Evolutionary conservation across 2,329 filamentous ascomycete genomes (phyloP), one percentile per base, ranked within the genome.

Genomic region (Penicillium crustosum): DNA sequence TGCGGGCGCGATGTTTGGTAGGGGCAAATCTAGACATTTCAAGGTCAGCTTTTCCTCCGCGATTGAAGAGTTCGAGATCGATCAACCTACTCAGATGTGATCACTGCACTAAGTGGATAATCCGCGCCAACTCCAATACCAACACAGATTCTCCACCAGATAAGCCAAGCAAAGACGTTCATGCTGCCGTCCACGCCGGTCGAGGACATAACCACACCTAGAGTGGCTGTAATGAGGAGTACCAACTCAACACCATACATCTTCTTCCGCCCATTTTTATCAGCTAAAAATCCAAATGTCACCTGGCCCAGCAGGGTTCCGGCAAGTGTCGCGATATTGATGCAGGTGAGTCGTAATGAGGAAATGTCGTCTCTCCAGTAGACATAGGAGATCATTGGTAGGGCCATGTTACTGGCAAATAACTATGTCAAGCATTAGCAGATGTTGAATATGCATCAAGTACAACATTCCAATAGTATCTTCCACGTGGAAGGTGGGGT

Each of bases 61-160:
- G 2, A 13, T n/a, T 27, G 29, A 21, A 13, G 10, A 25, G n/a
- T 23, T 27, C 21, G 19, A 31, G n/a, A 19, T 27, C 19, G 36
- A 48, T 25, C 21, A 49, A 68, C 77, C 77, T 81, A 89, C 78
- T 89, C 87, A 0, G 86, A 83, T 0, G 86, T 87, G 35, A 90
- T 89, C 9, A 89, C 83, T 0, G 86, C 86, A 44, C 81, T 84
- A 2, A 89, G 75, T 1, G 87, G 87, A 68, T 89, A 89, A 71
- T 89, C 86, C 17, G 83, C 86, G n/a, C 86, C 85, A 35, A 88
- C 86, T 0, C 84, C 85, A 35, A 81, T 73, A 0, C 80, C 80
- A 39, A 81, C 76, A 23, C 80, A 61, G 39, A 79, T 70, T 57
- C 80, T 73, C 79, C 79, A 82, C 67, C 76, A 77, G 23, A 80